phyloP scores from a whole-genome alignment of 1,284 basidiomycete genomes.

The Spongispora temasekensis region DNA sequence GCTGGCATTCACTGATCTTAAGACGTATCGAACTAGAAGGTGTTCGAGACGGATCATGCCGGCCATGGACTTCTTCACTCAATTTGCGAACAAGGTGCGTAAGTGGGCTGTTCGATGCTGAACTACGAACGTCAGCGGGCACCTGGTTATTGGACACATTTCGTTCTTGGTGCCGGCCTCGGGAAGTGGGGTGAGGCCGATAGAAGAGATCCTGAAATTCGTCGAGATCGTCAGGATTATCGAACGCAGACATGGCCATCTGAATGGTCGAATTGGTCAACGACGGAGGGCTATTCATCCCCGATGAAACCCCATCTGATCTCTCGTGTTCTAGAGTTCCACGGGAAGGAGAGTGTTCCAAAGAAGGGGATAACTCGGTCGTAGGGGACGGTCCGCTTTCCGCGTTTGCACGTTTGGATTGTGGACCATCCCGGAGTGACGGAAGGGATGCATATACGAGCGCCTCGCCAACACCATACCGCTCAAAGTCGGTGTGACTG shows the following conservation, averaged over 20 bases:
- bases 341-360: conserved; percentile 2
- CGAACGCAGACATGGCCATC: conserved; percentile 45
- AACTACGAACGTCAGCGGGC: conserved; percentile 18
- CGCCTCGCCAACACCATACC: conserved; percentile 47
- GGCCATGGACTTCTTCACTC: conserved; percentile 55
- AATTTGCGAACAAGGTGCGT: conserved; percentile 64
- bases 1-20: conserved; percentile 11
- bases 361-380: not conserved
- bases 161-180: conserved; percentile 2
- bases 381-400: not conserved
- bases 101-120: conserved; percentile 50
- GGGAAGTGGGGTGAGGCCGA: conserved; percentile 36
- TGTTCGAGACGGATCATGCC: conserved; percentile 22
- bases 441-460: conserved; percentile 42
- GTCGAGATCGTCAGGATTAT: conserved; percentile 62
- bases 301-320: conserved; percentile 4
- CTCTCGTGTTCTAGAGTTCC: conserved; percentile 7
- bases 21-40: conserved; percentile 9
- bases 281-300: conserved; percentile 39
- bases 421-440: not conserved
- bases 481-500: conserved; percentile 39
- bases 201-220: conserved; percentile 74
- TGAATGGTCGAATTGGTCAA: conserved; percentile 42
- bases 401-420: not conserved
- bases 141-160: conserved; percentile 8